Base-by-base conservation (phyloP, 2,329 filamentous ascomycete genomes). In the Aspergillus puulaauensis region DNA sequence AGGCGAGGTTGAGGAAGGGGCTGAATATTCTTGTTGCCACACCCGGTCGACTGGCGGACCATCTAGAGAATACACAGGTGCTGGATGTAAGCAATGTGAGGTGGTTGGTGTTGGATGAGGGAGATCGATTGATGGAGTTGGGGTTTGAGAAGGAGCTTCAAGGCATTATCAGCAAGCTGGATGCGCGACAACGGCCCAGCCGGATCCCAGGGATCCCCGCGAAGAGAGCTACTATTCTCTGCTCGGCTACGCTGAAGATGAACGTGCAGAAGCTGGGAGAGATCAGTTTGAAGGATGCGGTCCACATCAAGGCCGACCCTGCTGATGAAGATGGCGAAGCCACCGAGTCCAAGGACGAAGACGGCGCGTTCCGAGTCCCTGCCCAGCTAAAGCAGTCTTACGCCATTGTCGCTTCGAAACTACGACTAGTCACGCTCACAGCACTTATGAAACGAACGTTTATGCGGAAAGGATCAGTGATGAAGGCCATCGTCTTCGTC, bases 241-340 rank as follows among this genome's bases (percentile, higher is more conserved):
- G 95, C 74, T 99, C 95, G 4, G 95, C 95, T 3, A 99, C 95
- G 0, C 90, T 99, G 87, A 97, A 97, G 78, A 93, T 96, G 86
- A 95, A 93, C 66, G 95, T 98, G 1, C 93, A 98, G 72, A 89
- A 90, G 66, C 80, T 99, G 6, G 93, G 93, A 43, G 92, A 97
- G 70, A 96, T 98, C 77, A 96, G 92, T 79, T 80, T 99, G 72
- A 93, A 96, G 66, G 91, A 98, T 68, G 93, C 95, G 0, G 84
- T 91, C 1, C 91, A 96, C 70, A 89, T 99, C 65, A 88, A 91
- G 53, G 88, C 89, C 0, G 84, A 88, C 61, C 77, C 80, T 3
- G 73, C 75, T 5, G 81, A 85, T 23, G 79, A 82, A 33, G 84
- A 84, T 64, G 78, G 77, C n/a, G 79, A 82, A 2, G 72, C 76